Evolutionary conservation across 768 basidiomycete species (phyloP).

Genomic region (Auriscalpium vulgare): DNA sequence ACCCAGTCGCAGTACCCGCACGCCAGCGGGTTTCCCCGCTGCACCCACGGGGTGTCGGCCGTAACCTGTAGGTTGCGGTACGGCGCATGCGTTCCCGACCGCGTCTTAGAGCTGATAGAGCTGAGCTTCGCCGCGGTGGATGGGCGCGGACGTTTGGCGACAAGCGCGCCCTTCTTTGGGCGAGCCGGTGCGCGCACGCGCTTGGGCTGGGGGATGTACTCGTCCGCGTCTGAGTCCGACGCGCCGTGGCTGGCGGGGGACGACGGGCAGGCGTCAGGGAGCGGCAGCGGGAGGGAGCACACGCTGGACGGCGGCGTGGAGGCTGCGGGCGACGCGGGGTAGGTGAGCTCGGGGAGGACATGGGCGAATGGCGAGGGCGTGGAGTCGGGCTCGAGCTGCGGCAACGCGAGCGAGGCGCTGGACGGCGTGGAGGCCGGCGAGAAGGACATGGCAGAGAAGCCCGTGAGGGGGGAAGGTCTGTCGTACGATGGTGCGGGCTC

Average conservation of each 20-base stretch:
- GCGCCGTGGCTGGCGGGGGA: background rate
- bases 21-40: background rate
- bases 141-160: background rate
- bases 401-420: background rate
- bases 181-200: background rate
- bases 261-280: too few relatives aligned
- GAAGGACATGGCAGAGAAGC: background rate
- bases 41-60: background rate
- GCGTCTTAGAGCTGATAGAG: too few relatives aligned
- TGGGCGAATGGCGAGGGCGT: background rate
- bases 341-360: background rate
- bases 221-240: background rate
- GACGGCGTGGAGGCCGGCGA: background rate
- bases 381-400: background rate
- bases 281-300: too few relatives aligned
- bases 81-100: background rate
- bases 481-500: too few relatives aligned
- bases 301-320: background rate
- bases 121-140: too few relatives aligned
- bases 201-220: background rate
- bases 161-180: background rate
- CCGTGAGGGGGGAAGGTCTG: background rate
- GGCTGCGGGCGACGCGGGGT: background rate
- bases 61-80: background rate
- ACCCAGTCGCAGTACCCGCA: background rate